Percentiles rank a stretch among this genome's conserved stretches.
Conservation (phyloP, 2,329 filamentous ascomycete genomes). For the Zalaria sp. region DNA sequence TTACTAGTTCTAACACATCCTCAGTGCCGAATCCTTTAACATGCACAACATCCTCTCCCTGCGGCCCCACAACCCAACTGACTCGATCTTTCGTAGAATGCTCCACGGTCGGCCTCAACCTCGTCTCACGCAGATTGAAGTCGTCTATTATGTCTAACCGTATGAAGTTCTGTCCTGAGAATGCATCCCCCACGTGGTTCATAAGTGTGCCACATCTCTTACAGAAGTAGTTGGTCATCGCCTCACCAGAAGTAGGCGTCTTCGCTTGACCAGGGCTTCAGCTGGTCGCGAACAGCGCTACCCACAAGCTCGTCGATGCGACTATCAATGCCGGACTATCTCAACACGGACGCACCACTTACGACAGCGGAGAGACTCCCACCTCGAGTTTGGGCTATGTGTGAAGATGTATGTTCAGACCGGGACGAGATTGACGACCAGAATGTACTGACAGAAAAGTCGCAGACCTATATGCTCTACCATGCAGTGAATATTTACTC, state of each 20-base stretch:
- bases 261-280: conserved; percentile 32
- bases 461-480: too few relatives aligned
- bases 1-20: too few relatives aligned
- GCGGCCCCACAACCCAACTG: conserved; percentile 29
- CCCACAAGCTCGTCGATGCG: too few relatives aligned
- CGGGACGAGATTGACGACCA: too few relatives aligned
- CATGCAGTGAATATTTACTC: too few relatives aligned
- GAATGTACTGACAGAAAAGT: too few relatives aligned
- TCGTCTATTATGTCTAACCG: conserved; percentile 50
- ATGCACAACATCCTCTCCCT: conserved; percentile 14
- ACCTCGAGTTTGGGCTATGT: too few relatives aligned
- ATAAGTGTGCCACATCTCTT: conserved; percentile 44
- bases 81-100: conserved; percentile 39
- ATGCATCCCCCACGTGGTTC: conserved; percentile 36
- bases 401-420: too few relatives aligned
- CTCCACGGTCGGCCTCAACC: conserved; percentile 40
- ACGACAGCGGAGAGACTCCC: too few relatives aligned
- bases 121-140: conserved; percentile 41
- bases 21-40: too few relatives aligned
- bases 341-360: too few relatives aligned
- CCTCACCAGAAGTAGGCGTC: conserved; percentile 32
- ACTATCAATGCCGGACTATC: too few relatives aligned
- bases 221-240: conserved; percentile 51
- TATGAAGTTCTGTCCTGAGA: conserved; percentile 34
- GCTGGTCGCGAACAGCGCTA: conserved; percentile 3